Conservation (phyloP, 805 yeast genomes). For the Komagataella kurtzmanii region DNA sequence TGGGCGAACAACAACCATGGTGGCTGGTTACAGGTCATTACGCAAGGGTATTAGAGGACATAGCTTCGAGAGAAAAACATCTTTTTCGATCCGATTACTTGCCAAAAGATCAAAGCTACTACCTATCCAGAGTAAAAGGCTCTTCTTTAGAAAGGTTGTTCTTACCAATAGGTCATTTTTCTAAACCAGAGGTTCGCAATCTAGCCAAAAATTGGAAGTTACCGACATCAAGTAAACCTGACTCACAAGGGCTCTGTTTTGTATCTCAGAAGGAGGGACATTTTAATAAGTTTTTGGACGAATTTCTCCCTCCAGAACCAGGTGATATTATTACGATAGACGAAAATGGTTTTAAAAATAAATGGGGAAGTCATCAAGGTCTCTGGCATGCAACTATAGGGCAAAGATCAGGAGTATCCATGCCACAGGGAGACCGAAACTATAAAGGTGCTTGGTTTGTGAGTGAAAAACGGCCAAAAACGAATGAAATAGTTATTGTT, state of each 20-base stretch:
- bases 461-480: constrained; percentile 46
- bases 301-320: constrained; percentile 58
- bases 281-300: constrained; percentile 60
- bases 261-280: constrained; percentile 50
- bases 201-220: constrained; percentile 41
- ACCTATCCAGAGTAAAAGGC: constrained; percentile 54
- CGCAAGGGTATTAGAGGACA: constrained; percentile 33
- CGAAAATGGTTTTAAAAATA: constrained; percentile 25
- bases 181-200: constrained; percentile 62
- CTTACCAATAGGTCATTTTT: constrained; percentile 71
- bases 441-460: constrained; percentile 81
- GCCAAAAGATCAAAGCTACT: constrained; percentile 83
- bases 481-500: constrained; percentile 72
- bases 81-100: constrained; percentile 44
- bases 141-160: constrained; percentile 33
- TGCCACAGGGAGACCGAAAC: constrained; percentile 82
- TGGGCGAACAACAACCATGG: constrained; percentile 28
- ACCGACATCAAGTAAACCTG: constrained; percentile 68
- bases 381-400: constrained; percentile 95
- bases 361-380: constrained; percentile 78
- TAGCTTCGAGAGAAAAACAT: constrained; percentile 21
- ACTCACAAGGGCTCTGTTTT: constrained; percentile 91
- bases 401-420: constrained; percentile 61
- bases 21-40: constrained; percentile 91
- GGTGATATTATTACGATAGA: constrained; percentile 73